Evolutionary conservation across 2,329 filamentous ascomycete genomes (phyloP), one percentile per base, ranked within the genome.

Genomic region (Calcarisporium arbuscula): DNA sequence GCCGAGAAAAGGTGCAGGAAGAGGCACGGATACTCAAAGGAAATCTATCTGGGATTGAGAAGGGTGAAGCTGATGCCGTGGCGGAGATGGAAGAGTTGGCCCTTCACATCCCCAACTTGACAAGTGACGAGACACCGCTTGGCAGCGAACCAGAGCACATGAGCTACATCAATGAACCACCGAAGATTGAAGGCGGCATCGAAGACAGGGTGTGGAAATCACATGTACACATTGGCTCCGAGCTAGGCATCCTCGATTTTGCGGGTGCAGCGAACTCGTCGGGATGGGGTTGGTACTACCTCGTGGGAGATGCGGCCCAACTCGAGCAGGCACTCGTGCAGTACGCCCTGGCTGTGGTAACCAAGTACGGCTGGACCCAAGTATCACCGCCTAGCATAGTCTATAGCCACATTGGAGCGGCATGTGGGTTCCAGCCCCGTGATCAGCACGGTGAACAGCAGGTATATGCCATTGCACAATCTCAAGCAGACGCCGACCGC

Each of bases 241-340:
- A 88, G 52, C 74, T 98, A n/a, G 80, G 82, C 21, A 72, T 98
- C n/a, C 69, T 98, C 33, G 90, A 98, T 63, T 95, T 98, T 53
- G 70, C 82, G 5, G 80, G 74, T 39, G 87, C 88, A 5, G 82
- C 82, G 3, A 79, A 75, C n/a, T 81, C 86, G 2, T 85, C 82
- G 4, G 92, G 92, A 23, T 98, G 90, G 90, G 92, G 92, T 2
- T 98, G 88, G 86, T 98, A 98, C 65, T 96, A 88, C 61, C 77
- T 98, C 9, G 69, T 86, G n/a, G 86, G 90, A 53, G 89, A 94
- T 52, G 92, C 80, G 8, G 89, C 89, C 0, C 77, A 92, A 57
- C 74, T 98, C n/a, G 92, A 98, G 62, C 90, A 96, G 55, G 92
- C 92, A 0, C 73, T 98, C 4, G 67, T 96, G 10, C 82, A 90